Evolutionary conservation across 129 eudicot species (phyloP).

Genomic region (Arctium minus): DNA sequence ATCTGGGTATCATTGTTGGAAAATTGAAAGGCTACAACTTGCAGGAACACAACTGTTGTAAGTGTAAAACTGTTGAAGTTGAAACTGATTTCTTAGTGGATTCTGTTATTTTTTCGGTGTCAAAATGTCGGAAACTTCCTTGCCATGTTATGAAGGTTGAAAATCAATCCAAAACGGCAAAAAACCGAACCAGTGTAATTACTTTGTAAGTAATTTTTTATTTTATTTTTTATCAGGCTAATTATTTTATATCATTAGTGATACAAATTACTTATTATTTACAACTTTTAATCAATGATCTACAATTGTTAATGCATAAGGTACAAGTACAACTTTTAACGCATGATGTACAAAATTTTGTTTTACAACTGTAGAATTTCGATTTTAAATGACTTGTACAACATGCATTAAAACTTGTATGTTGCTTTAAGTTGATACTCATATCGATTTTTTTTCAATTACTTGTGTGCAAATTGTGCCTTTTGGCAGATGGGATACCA

Average conservation of each 20-base stretch:
- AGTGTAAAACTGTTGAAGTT: neutral
- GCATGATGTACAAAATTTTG: neutral
- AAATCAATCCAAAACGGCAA: neutral
- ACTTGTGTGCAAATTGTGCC: neutral
- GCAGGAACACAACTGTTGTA: too few relatives aligned
- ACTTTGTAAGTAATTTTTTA: too few relatives aligned
- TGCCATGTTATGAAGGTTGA: neutral
- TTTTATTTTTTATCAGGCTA: too few relatives aligned
- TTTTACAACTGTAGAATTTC: neutral
- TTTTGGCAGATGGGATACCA: slow-evolving; percentile 12
- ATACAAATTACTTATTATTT: neutral
- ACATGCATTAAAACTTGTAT: neutral
- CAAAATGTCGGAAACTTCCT: neutral
- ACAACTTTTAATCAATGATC: neutral
- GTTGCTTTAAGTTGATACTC: neutral
- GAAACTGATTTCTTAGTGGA: neutral
- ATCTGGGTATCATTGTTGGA: neutral
- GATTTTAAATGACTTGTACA: neutral
- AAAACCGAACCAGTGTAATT: neutral
- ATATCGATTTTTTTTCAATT: too few relatives aligned
- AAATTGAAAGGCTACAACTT: neutral
- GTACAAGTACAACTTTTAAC: neutral
- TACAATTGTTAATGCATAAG: neutral
- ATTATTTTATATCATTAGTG: neutral
- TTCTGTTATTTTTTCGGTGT: too few relatives aligned